Conservation (phyloP, 768 basidiomycete species). For the Serendipita indica region DNA sequence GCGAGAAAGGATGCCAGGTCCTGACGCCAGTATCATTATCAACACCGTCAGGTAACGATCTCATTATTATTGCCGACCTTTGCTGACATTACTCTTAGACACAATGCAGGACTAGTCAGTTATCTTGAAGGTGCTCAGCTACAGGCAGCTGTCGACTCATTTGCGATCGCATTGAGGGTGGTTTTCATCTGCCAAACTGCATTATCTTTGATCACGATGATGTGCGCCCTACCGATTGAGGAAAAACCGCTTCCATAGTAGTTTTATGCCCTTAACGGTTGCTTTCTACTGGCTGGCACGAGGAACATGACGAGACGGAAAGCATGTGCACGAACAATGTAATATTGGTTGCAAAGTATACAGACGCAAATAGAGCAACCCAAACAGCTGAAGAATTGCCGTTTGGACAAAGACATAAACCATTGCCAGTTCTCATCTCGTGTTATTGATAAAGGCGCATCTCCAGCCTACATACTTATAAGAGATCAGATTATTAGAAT, state of each 20-base stretch:
- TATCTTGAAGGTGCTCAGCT: slow-evolving; percentile 38
- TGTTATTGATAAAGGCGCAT: too few species aligned
- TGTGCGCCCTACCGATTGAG: slow-evolving; percentile 54
- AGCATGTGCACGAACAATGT: not conserved
- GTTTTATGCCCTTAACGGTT: not conserved
- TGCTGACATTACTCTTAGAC: slow-evolving; percentile 13
- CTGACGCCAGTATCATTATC: not conserved
- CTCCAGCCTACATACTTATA: too few species aligned
- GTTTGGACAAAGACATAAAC: too few species aligned
- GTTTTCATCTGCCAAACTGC: slow-evolving; percentile 72
- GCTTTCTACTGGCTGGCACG: not conserved
- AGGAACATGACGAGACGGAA: not conserved
- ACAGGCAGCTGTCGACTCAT: slow-evolving; percentile 57
- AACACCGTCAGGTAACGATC: not conserved
- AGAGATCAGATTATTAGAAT: too few species aligned
- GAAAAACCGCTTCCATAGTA: slow-evolving; percentile 18
- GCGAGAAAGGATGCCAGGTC: slow-evolving; percentile 57
- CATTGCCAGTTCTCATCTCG: too few species aligned
- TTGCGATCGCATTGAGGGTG: slow-evolving; percentile 61
- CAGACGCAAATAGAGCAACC: too few species aligned
- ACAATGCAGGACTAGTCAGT: slow-evolving; percentile 54
- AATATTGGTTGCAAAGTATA: too few species aligned
- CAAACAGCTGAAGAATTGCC: too few species aligned
- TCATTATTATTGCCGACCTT: not conserved
- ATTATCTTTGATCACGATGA: slow-evolving; percentile 48